A percentile compares a stretch with the other conserved stretches of the same genome.
Conservation (phyloP, 139 green algal genomes). For the Micractinium sp. region DNA sequence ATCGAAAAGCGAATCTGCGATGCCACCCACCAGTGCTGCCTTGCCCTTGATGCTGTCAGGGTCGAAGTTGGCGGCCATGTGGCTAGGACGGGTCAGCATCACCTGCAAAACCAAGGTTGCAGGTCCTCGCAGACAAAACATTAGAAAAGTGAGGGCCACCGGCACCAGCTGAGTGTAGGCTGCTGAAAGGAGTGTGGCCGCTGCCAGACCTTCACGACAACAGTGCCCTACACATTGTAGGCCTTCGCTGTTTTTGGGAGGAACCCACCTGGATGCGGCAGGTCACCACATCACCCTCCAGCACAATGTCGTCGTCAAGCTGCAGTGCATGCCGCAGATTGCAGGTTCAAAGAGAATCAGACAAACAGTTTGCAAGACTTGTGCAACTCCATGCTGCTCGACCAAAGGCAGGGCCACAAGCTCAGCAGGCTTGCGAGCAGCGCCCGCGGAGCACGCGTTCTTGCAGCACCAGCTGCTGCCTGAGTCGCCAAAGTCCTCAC, state of each 20-base stretch:
- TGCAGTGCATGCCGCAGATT: constrained; percentile 49
- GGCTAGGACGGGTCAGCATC: constrained; percentile 69
- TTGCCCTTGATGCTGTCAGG: constrained; percentile 40
- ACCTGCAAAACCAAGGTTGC: constrained; percentile 27
- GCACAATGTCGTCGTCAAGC: constrained; percentile 66
- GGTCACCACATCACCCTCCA: constrained; percentile 74
- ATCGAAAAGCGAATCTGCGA: not conserved
- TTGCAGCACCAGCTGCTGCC: not conserved
- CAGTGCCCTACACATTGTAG: no score
- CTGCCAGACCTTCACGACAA: no score
- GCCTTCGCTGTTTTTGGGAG: not conserved
- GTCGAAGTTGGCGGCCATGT: constrained; percentile 59
- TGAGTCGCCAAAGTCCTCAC: not conserved
- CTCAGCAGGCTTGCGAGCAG: no score
- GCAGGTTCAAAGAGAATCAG: not conserved
- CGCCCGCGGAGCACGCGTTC: not conserved
- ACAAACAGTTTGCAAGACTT: not conserved
- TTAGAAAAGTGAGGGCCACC: no score
- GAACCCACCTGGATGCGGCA: constrained; percentile 23
- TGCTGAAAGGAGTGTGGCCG: no score
- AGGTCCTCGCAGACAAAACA: no score
- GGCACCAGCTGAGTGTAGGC: not conserved
- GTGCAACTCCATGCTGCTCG: not conserved
- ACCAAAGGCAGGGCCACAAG: no score
- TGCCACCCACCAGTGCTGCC: constrained; percentile 16